Conservation (phyloP, 768 basidiomycete species). For the Phaffia australis region DNA sequence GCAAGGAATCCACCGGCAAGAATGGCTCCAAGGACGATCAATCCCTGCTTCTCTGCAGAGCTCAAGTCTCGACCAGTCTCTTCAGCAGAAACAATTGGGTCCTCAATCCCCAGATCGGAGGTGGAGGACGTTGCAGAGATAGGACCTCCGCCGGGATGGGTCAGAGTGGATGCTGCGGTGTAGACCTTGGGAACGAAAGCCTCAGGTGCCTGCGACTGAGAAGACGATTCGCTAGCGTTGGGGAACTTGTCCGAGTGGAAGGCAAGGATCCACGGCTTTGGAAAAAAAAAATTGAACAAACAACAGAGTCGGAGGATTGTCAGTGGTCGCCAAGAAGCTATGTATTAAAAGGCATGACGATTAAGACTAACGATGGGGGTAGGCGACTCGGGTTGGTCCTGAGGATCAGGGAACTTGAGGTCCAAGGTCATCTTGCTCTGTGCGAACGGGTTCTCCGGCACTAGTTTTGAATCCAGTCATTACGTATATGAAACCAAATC, state of each 20-base stretch:
- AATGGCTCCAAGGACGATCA: conserved; percentile 3
- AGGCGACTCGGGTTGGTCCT: conserved; percentile 3
- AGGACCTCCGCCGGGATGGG: conserved; percentile 9
- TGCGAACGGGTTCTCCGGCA: conserved; percentile 8
- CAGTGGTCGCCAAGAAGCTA: not conserved
- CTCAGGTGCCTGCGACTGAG: not conserved
- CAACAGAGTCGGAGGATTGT: not conserved
- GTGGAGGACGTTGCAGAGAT: not conserved
- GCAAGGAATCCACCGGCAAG: not conserved
- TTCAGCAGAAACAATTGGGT: not conserved
- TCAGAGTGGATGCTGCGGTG: conserved; percentile 4
- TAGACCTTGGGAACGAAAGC: conserved; percentile 4
- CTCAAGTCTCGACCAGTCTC: conserved; percentile 1
- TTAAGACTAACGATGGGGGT: conserved; percentile 8
- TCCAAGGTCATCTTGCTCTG: not conserved
- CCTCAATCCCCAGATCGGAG: not conserved
- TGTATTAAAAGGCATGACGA: not conserved
- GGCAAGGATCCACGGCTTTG: conserved; percentile 13
- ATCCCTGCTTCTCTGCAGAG: not conserved
- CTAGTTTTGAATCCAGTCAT: not conserved
- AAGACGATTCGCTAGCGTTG: not conserved
- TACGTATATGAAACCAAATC: not conserved
- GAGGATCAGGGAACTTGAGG: conserved; percentile 4
- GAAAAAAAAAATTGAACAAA: not conserved
- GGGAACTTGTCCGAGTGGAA: conserved; percentile 16